Percentiles rank a stretch among this genome's conserved stretches.
phyloP scores from a whole-genome alignment of 176 grass and related monocot species.

The Cymbopogon citratus region DNA sequence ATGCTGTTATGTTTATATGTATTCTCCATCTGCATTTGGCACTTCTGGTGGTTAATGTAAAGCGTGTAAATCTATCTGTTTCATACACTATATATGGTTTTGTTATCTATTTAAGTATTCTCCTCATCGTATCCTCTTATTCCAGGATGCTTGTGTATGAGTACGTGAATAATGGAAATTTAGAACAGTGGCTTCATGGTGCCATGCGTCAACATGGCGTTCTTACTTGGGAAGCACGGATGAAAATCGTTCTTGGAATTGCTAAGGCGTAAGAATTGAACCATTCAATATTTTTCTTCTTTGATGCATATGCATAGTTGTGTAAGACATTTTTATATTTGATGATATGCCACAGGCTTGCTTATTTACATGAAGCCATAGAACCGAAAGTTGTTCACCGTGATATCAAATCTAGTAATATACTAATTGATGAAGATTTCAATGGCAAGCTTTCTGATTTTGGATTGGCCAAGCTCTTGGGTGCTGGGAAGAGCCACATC shows the following conservation, averaged over 20 bases:
- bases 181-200: conserved; percentile 31
- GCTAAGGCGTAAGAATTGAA: conserved; percentile 55
- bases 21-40: background rate
- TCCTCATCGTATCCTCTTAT: background rate
- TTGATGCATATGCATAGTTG: background rate
- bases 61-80: background rate
- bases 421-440: conserved; percentile 29
- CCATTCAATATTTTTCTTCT: background rate
- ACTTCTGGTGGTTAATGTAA: background rate
- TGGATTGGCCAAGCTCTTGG: conserved; percentile 30
- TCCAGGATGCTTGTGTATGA: conserved; percentile 44
- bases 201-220: conserved; percentile 24
- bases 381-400: conserved; percentile 30
- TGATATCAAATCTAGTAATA: conserved; percentile 29
- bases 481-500: conserved; percentile 29
- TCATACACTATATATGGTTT: background rate
- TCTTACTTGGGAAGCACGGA: conserved; percentile 28
- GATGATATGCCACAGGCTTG: conserved; percentile 15
- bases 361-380: conserved; percentile 33
- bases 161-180: conserved; percentile 25
- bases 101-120: background rate
- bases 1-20: background rate
- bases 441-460: conserved; percentile 33
- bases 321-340: background rate
- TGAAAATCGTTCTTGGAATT: conserved; percentile 46